Evolutionary conservation across 257 asterid species (phyloP).

Genomic region (Linderniella brevidens): DNA sequence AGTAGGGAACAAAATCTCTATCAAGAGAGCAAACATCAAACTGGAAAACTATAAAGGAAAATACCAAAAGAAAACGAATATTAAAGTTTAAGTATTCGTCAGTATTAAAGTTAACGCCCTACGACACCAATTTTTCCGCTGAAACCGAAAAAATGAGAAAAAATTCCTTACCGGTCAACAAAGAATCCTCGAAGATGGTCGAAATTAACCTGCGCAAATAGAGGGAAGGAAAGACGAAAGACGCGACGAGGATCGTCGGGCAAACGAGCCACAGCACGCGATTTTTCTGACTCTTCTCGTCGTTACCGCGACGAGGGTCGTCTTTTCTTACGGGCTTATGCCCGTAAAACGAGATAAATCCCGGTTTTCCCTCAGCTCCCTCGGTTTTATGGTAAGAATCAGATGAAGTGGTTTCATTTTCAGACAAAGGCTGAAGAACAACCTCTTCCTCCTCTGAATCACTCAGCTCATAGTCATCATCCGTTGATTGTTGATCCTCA

Average conservation of each 20-base stretch:
- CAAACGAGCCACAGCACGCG: constrained; percentile 66
- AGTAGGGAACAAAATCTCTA: no score
- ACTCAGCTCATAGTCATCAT: background rate
- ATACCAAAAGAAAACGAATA: no score
- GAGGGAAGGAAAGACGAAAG: constrained; percentile 85
- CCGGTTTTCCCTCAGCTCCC: constrained; percentile 62
- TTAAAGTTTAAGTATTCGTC: no score
- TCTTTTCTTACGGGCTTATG: constrained; percentile 22
- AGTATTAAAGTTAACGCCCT: no score
- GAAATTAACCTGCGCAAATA: constrained; percentile 76
- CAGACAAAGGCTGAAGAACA: constrained; percentile 12
- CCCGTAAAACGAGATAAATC: constrained; percentile 62
- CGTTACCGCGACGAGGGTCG: constrained; percentile 17
- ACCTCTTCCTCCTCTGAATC: background rate
- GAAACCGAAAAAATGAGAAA: background rate
- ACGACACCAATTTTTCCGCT: no score
- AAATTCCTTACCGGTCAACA: constrained; percentile 53
- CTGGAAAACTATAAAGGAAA: no score
- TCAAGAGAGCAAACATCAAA: no score
- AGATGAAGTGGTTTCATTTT: constrained; percentile 15
- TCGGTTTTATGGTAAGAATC: constrained; percentile 14
- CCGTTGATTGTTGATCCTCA: constrained; percentile 24
- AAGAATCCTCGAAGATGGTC: constrained; percentile 81
- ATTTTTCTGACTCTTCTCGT: constrained; percentile 22
- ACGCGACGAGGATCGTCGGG: constrained; percentile 81